Conservation (phyloP, 129 eudicot genomes). For the Saposhnikovia divaricata region DNA sequence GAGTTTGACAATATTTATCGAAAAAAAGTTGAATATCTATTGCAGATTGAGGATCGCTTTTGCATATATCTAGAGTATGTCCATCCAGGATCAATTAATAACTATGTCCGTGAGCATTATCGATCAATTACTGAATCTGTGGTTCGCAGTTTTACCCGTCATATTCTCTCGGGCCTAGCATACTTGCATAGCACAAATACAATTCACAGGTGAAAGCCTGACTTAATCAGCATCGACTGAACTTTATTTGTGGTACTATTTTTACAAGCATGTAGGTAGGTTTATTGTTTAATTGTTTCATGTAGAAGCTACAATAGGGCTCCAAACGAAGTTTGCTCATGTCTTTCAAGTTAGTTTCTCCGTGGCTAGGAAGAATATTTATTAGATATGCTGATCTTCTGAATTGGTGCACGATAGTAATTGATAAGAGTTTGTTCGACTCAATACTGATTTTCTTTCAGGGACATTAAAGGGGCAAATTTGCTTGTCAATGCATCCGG, state of each 20-base stretch:
- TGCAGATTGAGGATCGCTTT: conserved; percentile 73
- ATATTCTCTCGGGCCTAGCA: conserved; percentile 83
- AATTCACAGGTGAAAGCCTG: conserved; percentile 64
- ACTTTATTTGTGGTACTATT: not conserved
- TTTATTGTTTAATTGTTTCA: not conserved
- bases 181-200: conserved; percentile 83
- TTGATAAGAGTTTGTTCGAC: conserved; percentile 10
- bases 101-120: conserved; percentile 62
- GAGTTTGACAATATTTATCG: not conserved
- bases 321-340: not conserved
- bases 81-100: conserved; percentile 78
- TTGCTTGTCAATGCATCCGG: conserved; percentile 89
- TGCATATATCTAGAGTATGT: conserved; percentile 91
- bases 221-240: conserved; percentile 6
- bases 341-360: not conserved
- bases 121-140: conserved; percentile 81
- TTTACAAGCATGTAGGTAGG: not conserved
- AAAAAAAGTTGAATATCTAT: conserved; percentile 3
- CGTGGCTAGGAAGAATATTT: not conserved
- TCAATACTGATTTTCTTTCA: conserved; percentile 20
- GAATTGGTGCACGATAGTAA: not conserved
- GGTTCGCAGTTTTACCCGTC: conserved; percentile 87
- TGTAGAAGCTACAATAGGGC: not conserved
- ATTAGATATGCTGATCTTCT: not conserved
- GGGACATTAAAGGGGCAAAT: conserved; percentile 98